Evolutionary conservation across 441 rosid genomes (phyloP), one percentile per base, ranked within the genome.

Genomic region (Bruguiera hainesii): DNA sequence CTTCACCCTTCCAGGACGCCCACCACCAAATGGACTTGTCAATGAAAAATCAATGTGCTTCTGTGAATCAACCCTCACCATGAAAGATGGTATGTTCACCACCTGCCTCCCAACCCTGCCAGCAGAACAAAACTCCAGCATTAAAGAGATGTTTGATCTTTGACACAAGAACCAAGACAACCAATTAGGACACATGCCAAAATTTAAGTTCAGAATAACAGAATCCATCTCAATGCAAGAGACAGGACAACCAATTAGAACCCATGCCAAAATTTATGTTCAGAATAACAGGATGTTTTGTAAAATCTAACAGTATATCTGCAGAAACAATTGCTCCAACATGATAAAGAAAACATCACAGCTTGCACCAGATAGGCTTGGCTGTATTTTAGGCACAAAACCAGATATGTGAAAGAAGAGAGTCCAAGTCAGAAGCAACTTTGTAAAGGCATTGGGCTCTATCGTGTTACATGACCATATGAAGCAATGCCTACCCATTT

Each of bases 51-150:
- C 80, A 0, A 76, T 72, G 69, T 76, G 80, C 46, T 72, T 76
- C 63, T 76, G 76, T 0, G 76, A 72, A 55, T 91, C 97, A 21
- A 89, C 81, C 74, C 96, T 89, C 71, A 86, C 97, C 96, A 91
- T 83, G 81, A 91, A 91, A 2, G 97, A 91, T 49, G 97, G 92
- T 20, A 91, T 83, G 80, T 89, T 91, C 53, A 91, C 97, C 69
- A 89, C 87, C 70, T 89, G 97, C 79, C 94, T 87, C 35, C 96
- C 97, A 62, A 89, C 96, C 92, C 96, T 86, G 59, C 16, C 49
- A 70, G 33, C 29, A 5, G 56, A 19, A 60, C 7, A 4, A 52
- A 8, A 9, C 56, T 21, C 5, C 29, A 31, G 51, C 7, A 7
- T 42, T 11, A 11, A 42, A 42, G 13, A 42, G 15, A 11, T 42